Evolutionary conservation across 495 filamentous ascomycete species (phyloP), one percentile per base, ranked within the genome.

Genomic region (Hypomontagnella monticulosa): DNA sequence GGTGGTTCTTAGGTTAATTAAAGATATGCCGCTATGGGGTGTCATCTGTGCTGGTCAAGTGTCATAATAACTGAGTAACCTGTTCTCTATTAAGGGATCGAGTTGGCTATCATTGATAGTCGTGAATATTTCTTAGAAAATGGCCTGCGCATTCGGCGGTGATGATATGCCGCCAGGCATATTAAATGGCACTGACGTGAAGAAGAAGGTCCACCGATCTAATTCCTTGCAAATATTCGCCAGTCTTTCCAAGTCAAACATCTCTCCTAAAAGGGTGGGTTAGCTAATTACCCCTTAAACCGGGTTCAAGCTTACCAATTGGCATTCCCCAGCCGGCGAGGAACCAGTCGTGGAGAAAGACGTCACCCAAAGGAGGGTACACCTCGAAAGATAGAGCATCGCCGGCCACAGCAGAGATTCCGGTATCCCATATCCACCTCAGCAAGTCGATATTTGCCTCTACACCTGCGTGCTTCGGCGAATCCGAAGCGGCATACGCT

Each of bases 221-320:
- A 71, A 53, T 19, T 67, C 65, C 54, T 69, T 57, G 74, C 84
- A 87, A 38, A 75, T 71, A 65, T 75, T 62, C 23, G 73, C 66
- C 55, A 84, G 64, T 37, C 69, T 70, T 71, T 86, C 83, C 30
- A 86, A 58, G 75, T 87, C 83, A 69, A 83, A 86, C 60, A 85
- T 70, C 70, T 87, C 84, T 1, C 63, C 63, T 61, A 4, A 61
- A 52, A 32, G 11, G 8, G 8, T 49, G 10, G 33, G n/a, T 30
- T 16, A 38, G 27, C 16, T 4, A 3, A 33, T 6, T 30, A 30
- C 14, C 8, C 3, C 12, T 14, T 11, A 12, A 5, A 36, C 2
- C 27, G 1, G 12, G 5, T 30, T 10, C 5, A 5, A 51, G 52
- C 34, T 51, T 62, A 4, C 84, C 84, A 65, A 87, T 84, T 4